These are phyloP conservation scores for Nicotiana sylvestris DNA, from an alignment of 257 asterid genomes.

Conservation along the genomic window DNA sequence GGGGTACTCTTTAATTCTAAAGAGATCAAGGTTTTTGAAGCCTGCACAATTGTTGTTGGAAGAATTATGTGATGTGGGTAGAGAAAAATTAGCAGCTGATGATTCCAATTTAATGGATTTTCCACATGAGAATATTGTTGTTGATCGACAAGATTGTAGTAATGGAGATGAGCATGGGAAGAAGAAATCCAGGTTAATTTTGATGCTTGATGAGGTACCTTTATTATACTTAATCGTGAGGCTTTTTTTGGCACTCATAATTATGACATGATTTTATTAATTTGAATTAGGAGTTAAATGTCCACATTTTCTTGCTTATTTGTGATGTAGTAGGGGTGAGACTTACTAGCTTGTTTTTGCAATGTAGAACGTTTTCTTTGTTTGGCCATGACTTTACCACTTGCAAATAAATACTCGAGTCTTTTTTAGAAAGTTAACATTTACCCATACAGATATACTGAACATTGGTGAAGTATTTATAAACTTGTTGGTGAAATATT, in stretches of 20 bases:
- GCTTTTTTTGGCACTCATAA: not conserved
- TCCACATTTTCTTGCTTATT: not conserved
- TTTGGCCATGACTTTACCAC: not conserved
- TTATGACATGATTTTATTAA: not conserved
- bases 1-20: constrained; percentile 78
- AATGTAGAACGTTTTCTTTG: not conserved
- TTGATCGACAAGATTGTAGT: constrained; percentile 32
- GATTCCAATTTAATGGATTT: constrained; percentile 32
- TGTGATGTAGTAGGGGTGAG: not conserved
- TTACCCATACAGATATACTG: not conserved
- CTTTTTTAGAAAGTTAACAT: not conserved
- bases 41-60: constrained; percentile 86
- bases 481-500: no score
- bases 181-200: constrained; percentile 78
- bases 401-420: not conserved
- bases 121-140: constrained; percentile 18
- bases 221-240: not conserved
- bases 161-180: constrained; percentile 51
- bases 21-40: constrained; percentile 71
- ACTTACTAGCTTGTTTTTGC: not conserved
- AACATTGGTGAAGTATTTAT: no score
- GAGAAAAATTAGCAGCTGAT: constrained; percentile 37
- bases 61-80: constrained; percentile 70
- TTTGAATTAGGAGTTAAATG: not conserved
- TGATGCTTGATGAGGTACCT: constrained; percentile 87